Evolutionary conservation across 805 yeast species (phyloP).

Genomic region (Cyberlindnera lachancei): DNA sequence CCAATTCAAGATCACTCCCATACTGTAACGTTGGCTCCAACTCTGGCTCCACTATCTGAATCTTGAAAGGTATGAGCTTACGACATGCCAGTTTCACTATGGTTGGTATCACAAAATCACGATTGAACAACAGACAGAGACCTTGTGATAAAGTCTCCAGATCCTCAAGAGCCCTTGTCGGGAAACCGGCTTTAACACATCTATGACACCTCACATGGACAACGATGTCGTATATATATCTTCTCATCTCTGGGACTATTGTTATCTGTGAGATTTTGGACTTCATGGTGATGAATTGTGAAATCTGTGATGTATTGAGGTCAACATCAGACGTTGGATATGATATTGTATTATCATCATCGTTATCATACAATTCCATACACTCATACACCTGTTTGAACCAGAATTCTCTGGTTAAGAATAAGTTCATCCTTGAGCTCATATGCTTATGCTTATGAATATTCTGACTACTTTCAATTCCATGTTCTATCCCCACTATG

Average conservation of each 20-base stretch:
- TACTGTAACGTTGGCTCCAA: conserved; percentile 47
- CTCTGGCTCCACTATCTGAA: conserved; percentile 30
- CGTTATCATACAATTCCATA: conserved; percentile 1
- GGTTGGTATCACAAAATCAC: conserved; percentile 42
- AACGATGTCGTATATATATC: conserved; percentile 52
- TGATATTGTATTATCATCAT: too few species aligned
- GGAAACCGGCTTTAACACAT: conserved; percentile 44
- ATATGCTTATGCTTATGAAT: too few species aligned
- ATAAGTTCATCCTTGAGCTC: conserved; percentile 10
- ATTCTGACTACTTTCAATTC: conserved; percentile 17
- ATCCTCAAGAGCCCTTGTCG: conserved; percentile 38
- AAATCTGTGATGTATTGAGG: conserved; percentile 1
- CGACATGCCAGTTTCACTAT: conserved; percentile 43
- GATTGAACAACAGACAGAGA: conserved; percentile 34
- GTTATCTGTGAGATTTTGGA: conserved; percentile 5
- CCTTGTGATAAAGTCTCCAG: conserved; percentile 32
- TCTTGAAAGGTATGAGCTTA: conserved; percentile 40
- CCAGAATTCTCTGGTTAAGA: conserved; percentile 24
- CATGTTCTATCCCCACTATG: conserved; percentile 15
- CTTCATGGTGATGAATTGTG: neutral
- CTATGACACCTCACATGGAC: conserved; percentile 48
- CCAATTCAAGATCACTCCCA: conserved; percentile 44
- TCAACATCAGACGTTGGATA: neutral
- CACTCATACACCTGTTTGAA: conserved; percentile 23
- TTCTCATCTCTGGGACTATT: conserved; percentile 40